Base-by-base conservation (phyloP, 805 yeast genomes). In the Trichomonascus vanleenenianus region DNA sequence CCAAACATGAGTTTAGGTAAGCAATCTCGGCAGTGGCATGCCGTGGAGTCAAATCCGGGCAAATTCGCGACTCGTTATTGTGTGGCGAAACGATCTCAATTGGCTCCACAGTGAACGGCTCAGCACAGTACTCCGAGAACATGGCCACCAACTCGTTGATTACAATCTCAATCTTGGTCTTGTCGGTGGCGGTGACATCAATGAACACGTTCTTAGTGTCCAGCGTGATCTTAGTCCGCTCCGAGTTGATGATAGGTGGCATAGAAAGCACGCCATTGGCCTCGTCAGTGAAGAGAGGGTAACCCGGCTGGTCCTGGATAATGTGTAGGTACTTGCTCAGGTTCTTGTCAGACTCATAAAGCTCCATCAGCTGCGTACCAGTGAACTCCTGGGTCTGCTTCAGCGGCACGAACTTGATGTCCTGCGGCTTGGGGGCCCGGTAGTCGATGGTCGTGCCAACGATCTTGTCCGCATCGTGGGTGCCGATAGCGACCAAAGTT, bases 401-500 rank as follows among this genome's bases (percentile, higher is more conserved):
- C 41, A 70, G 59, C 14, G 74, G 73, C 3, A 46, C 54, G 53
- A 64, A 89, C 50, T 76, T 72, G 63, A 93, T 73, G 39, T 85
- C 88, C 54, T 75, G 69, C 48, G 96, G 96, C 45, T 79, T 72
- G 54, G 84, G 70, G 37, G 93, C 97, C 61, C 83, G 86, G 71
- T 87, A 93, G 45, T 86, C 78, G 70, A 93, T 87, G 27, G 50
- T 46, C 49, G 95, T 94, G 22, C 85, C 84, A 34, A 75, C 63
- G 54, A 91, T 68, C 40, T 83, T 78, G 64, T 86, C 95, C 51
- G 83, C 73, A 66, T 93, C 97, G 62, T 93, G 99, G 44, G 99
- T 93, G 59, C 99, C 99, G 75, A 91, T 88, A 42, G 98, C 97
- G 46, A 93, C 98, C 56, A 93, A 76, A 30, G 96, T 83, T 76